Conservation (phyloP, 345 rosid species). For the Populus ilicifolia region DNA sequence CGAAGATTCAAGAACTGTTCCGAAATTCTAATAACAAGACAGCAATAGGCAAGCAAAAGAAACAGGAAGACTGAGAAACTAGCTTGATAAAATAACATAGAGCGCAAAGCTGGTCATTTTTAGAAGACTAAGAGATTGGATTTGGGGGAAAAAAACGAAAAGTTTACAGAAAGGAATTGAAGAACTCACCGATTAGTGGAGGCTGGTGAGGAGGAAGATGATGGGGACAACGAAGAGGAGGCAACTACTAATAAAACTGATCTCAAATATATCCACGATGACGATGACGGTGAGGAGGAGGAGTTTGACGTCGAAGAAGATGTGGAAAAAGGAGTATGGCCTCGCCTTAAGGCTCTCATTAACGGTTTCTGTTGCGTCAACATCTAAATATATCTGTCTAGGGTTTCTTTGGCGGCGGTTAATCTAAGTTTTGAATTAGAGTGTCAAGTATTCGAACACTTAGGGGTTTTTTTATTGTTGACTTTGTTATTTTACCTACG, state of each 20-base stretch:
- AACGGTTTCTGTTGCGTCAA: slow-evolving; percentile 45
- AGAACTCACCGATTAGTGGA: slow-evolving; percentile 48
- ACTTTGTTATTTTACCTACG: slow-evolving; percentile 39
- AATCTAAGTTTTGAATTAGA: not conserved
- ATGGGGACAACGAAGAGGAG: slow-evolving; percentile 32
- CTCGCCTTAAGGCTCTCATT: slow-evolving; percentile 58
- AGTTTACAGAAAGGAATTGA: not conserved
- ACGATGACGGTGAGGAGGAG: slow-evolving; percentile 23
- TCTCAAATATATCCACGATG: slow-evolving; percentile 66
- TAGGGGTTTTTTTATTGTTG: not conserved
- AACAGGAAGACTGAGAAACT: not conserved
- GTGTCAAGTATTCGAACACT: not conserved
- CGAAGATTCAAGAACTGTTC: not conserved
- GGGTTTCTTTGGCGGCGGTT: not conserved
- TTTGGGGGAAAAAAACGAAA: not conserved
- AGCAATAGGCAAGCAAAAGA: not conserved
- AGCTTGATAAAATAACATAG: not conserved
- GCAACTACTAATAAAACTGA: slow-evolving; percentile 56
- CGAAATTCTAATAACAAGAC: not conserved
- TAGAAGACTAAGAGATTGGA: not conserved
- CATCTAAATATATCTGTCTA: slow-evolving; percentile 24
- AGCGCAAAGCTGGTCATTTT: not conserved
- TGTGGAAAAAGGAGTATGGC: slow-evolving; percentile 46
- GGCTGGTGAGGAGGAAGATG: slow-evolving; percentile 50
- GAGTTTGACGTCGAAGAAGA: slow-evolving; percentile 34